A percentile compares a stretch with the other conserved stretches of the same genome.
These are phyloP conservation scores for Candida mattraensis DNA, from an alignment of 805 yeast genomes.

Conservation along the genomic window DNA sequence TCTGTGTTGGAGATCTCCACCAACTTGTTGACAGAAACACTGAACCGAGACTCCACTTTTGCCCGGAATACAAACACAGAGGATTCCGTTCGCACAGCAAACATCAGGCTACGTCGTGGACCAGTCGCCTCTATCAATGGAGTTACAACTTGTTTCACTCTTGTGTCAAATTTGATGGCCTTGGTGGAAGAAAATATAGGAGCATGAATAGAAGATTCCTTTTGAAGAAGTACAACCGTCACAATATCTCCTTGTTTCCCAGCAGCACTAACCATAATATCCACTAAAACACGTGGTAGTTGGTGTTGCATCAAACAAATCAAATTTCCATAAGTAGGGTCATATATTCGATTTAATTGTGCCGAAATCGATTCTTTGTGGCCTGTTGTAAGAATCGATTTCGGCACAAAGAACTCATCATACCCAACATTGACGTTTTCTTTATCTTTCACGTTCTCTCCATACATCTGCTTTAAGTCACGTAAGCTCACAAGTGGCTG, in stretches of 20 bases:
- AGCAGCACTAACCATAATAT: conserved; percentile 29
- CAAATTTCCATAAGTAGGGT: conserved; percentile 36
- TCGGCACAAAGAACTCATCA: conserved; percentile 31
- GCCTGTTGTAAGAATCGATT: conserved; percentile 23
- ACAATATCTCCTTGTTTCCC: conserved; percentile 35
- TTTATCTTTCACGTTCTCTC: too few relatives aligned
- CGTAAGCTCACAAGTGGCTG: neutral
- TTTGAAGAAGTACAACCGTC: conserved; percentile 27
- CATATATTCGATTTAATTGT: conserved; percentile 31
- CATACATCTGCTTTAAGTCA: too few relatives aligned
- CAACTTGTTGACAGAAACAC: conserved; percentile 17
- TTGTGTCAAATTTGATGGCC: conserved; percentile 17
- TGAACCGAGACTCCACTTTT: conserved; percentile 10
- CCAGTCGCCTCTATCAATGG: conserved; percentile 9
- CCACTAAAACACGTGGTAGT: conserved; percentile 1
- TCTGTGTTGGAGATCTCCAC: conserved; percentile 25
- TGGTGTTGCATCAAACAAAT: conserved; percentile 15
- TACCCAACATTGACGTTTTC: too few relatives aligned
- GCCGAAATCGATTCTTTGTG: conserved; percentile 31
- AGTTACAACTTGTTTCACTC: conserved; percentile 36
- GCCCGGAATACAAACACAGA: conserved; percentile 32
- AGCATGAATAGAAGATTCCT: conserved; percentile 1
- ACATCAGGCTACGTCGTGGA: conserved; percentile 15
- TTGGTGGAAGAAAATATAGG: conserved; percentile 15
- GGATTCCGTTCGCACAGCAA: conserved; percentile 33